These are phyloP conservation scores for Kregervanrija fluxuum DNA, from an alignment of 805 yeast species.

Conservation along the genomic window DNA sequence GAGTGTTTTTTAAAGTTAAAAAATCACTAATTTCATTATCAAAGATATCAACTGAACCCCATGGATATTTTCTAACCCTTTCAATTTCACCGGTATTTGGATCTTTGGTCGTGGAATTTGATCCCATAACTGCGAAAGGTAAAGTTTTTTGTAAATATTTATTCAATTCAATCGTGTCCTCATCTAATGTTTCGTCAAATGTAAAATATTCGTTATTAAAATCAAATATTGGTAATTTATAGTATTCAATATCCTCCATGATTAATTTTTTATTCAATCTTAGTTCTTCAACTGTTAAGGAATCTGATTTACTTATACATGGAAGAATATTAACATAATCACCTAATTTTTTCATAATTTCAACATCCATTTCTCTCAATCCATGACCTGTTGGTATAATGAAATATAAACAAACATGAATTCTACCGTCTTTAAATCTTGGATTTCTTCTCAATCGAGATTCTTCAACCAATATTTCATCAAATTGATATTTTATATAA, in stretches of 20 bases:
- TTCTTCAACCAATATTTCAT: slow-evolving; percentile 75
- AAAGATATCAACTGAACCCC: slow-evolving; percentile 59
- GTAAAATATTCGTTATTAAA: slow-evolving; percentile 55
- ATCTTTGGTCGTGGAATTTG: slow-evolving; percentile 35
- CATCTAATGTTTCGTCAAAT: slow-evolving; percentile 24
- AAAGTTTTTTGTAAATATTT: slow-evolving; percentile 36
- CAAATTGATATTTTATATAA: slow-evolving; percentile 74
- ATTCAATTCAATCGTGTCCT: slow-evolving; percentile 26
- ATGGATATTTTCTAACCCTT: slow-evolving; percentile 53
- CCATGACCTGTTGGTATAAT: slow-evolving; percentile 63
- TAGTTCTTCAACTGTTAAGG: slow-evolving; percentile 64
- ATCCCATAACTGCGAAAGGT: slow-evolving; percentile 64
- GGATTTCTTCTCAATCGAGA: slow-evolving; percentile 80
- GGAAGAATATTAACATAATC: slow-evolving; percentile 78
- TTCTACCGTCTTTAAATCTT: slow-evolving; percentile 76
- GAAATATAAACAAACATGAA: slow-evolving; percentile 73
- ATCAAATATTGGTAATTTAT: slow-evolving; percentile 68
- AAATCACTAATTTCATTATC: slow-evolving; percentile 73
- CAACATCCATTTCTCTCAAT: slow-evolving; percentile 63
- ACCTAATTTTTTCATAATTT: slow-evolving; percentile 61
- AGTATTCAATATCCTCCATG: slow-evolving; percentile 65
- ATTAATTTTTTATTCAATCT: slow-evolving; percentile 66
- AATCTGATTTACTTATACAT: slow-evolving; percentile 73
- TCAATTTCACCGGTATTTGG: slow-evolving; percentile 29
- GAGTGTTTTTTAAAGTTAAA: slow-evolving; percentile 67